These are phyloP conservation scores for Geranium brycei DNA, from an alignment of 345 rosid species.

Conservation along the genomic window DNA sequence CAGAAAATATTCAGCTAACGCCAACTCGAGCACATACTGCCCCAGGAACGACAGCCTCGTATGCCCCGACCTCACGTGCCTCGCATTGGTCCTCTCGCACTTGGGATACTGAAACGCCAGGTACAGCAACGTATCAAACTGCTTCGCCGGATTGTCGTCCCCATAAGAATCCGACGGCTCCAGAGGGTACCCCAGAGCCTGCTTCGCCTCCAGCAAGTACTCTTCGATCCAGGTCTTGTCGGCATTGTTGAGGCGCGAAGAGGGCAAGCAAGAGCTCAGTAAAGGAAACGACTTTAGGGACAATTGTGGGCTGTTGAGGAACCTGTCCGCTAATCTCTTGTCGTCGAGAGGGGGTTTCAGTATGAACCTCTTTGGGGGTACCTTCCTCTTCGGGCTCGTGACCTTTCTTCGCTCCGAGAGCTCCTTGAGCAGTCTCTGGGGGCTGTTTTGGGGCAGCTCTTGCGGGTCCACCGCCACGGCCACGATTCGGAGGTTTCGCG, in stretches of 20 bases:
- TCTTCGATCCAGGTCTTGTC: constrained; percentile 87
- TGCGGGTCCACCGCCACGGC: constrained; percentile 52
- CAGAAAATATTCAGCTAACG: constrained; percentile 61
- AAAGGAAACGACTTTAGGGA: constrained; percentile 78
- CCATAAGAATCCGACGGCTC: constrained; percentile 48
- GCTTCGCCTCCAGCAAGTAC: constrained; percentile 82
- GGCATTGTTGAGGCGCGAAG: constrained; percentile 68
- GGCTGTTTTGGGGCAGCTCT: constrained; percentile 59
- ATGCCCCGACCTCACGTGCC: constrained; percentile 77
- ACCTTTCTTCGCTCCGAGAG: constrained; percentile 66
- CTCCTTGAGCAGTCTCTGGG: constrained; percentile 87
- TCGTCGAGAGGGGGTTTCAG: constrained; percentile 80
- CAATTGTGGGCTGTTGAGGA: constrained; percentile 76
- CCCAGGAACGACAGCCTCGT: constrained; percentile 75
- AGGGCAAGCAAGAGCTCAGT: constrained; percentile 75
- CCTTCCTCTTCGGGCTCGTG: constrained; percentile 49
- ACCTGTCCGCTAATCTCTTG: constrained; percentile 58
- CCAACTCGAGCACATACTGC: constrained; percentile 88
- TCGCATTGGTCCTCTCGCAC: constrained; percentile 67
- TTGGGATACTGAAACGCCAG: constrained; percentile 85
- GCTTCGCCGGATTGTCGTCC: constrained; percentile 90
- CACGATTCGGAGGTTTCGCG: constrained; percentile 26
- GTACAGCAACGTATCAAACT: constrained; percentile 71
- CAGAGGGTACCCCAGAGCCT: constrained; percentile 76
- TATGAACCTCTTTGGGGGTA: constrained; percentile 62